Evolutionary conservation across 345 rosid genomes (phyloP).

Genomic region (Acer campestre): DNA sequence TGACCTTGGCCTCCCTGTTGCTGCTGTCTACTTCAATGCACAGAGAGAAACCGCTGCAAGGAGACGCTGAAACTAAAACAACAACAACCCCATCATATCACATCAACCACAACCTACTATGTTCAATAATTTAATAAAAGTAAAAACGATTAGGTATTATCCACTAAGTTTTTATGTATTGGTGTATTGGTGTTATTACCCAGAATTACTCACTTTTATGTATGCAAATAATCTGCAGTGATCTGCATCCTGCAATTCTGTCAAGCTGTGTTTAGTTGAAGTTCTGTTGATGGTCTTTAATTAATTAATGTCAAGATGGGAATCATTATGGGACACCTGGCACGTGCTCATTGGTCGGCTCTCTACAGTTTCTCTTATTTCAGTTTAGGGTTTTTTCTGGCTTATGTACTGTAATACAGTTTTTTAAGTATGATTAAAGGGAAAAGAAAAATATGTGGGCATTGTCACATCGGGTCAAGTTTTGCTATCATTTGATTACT

Average conservation of each 20-base stretch:
- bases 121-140: neutral
- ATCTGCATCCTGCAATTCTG: neutral
- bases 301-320: neutral
- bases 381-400: constrained; percentile 3
- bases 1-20: constrained; percentile 72
- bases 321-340: neutral
- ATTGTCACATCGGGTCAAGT: neutral
- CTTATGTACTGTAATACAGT: neutral
- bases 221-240: neutral
- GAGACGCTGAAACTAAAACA: constrained; percentile 36
- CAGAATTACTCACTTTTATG: neutral
- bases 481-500: constrained; percentile 4
- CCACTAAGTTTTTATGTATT: neutral
- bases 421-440: neutral
- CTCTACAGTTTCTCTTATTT: neutral
- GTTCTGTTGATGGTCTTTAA: neutral
- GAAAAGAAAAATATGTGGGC: neutral
- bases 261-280: neutral
- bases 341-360: neutral
- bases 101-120: neutral
- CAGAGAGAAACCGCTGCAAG: constrained; percentile 72
- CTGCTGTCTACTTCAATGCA: constrained; percentile 74
- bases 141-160: neutral
- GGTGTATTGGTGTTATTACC: neutral
- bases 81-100: neutral